Conservation (phyloP, 345 rosid genomes). For the Eucalyptus erythrocorys region DNA sequence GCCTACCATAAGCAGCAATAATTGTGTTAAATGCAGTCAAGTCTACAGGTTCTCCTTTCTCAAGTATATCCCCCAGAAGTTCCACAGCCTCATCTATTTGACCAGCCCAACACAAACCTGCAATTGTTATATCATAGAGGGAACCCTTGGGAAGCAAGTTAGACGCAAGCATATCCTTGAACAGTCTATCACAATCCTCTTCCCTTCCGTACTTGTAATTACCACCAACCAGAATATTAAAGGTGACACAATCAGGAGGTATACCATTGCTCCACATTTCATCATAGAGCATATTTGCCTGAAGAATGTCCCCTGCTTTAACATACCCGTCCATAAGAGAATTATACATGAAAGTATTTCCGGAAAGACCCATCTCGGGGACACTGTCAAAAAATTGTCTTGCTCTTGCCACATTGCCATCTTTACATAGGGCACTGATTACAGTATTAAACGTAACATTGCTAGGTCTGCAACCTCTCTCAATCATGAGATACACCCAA, state of each 20-base stretch:
- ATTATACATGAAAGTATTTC: constrained; percentile 37
- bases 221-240: constrained; percentile 54
- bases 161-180: constrained; percentile 23
- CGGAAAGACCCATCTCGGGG: constrained; percentile 26
- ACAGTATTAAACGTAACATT: constrained; percentile 32
- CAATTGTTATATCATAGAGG: constrained; percentile 34
- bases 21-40: constrained; percentile 53
- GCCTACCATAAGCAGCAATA: constrained; percentile 51
- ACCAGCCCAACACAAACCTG: constrained; percentile 64
- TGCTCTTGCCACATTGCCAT: constrained; percentile 46
- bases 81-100: constrained; percentile 36
- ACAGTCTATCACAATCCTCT: constrained; percentile 38
- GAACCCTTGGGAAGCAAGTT: constrained; percentile 22
- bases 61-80: constrained; percentile 33
- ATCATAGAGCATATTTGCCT: constrained; percentile 38
- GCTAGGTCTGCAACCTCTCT: constrained; percentile 39
- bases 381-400: constrained; percentile 36
- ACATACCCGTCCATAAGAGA: constrained; percentile 57
- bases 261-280: constrained; percentile 47
- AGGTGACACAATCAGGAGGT: constrained; percentile 53
- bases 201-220: constrained; percentile 42
- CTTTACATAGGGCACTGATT: constrained; percentile 41
- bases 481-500: constrained; percentile 45
- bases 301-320: constrained; percentile 46
- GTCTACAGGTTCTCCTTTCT: constrained; percentile 44